These are phyloP conservation scores for Prunus dulcis DNA, from an alignment of 306 rosid genomes.

Conservation along the genomic window DNA sequence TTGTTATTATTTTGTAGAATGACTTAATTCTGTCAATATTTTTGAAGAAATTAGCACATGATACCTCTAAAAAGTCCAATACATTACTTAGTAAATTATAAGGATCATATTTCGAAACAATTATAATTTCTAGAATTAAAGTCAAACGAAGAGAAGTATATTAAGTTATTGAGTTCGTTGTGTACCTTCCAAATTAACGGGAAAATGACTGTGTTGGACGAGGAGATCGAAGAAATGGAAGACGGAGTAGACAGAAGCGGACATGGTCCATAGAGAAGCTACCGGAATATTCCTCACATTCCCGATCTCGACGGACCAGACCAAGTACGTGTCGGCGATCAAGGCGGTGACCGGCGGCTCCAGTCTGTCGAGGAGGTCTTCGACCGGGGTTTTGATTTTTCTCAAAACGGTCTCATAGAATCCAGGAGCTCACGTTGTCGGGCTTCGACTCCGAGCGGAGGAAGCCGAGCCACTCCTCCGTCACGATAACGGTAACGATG, in stretches of 20 bases:
- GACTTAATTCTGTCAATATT: no score
- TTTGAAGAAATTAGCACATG: no score
- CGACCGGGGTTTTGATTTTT: background rate
- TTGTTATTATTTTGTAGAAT: no score
- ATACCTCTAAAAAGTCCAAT: no score
- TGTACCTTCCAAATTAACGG: background rate
- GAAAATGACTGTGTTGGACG: constrained; percentile 2
- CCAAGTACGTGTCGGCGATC: constrained; percentile 10
- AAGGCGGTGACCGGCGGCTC: background rate
- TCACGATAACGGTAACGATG: background rate
- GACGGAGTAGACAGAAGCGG: constrained; percentile 11
- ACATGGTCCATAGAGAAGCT: constrained; percentile 15
- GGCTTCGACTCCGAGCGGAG: background rate
- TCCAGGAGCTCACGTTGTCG: background rate
- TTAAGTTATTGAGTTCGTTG: background rate
- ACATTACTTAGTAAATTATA: no score
- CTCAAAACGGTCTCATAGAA: constrained; percentile 4
- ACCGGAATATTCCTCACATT: constrained; percentile 8
- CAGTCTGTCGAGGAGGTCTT: background rate
- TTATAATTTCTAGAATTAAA: no score
- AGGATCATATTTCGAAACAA: no score
- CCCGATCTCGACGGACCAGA: constrained; percentile 8
- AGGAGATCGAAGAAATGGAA: constrained; percentile 3
- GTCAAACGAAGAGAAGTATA: no score
- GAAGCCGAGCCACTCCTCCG: constrained; percentile 33